A percentile compares a stretch with the other conserved stretches of the same genome.
Conservation (phyloP, 1,139 yeast species). For the Taphrina communis region DNA sequence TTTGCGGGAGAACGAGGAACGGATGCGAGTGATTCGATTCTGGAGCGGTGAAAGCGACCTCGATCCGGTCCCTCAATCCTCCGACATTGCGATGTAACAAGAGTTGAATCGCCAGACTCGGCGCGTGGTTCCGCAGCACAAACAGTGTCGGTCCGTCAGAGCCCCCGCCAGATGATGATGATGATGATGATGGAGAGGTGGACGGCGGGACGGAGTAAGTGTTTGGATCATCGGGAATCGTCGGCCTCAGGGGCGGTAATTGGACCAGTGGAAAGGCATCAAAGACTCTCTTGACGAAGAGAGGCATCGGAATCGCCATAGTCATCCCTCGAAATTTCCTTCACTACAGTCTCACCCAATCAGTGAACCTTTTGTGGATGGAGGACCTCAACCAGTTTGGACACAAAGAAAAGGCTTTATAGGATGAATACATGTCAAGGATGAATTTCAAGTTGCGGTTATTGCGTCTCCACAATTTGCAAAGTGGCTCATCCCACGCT, state of each 20-base stretch:
- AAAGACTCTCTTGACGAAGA: slow-evolving; percentile 28
- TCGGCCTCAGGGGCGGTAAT: slow-evolving; percentile 21
- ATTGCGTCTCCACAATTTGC: neutral
- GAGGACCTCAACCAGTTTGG: too few relatives aligned
- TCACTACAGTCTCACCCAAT: too few relatives aligned
- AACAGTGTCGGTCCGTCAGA: neutral
- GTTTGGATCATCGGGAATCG: neutral
- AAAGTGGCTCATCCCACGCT: slow-evolving; percentile 6
- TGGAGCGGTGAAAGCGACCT: neutral
- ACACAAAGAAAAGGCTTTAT: too few relatives aligned
- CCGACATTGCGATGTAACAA: neutral
- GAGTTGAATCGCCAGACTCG: neutral
- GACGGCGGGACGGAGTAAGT: neutral
- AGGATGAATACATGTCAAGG: too few relatives aligned
- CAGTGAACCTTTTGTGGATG: too few relatives aligned
- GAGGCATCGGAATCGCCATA: slow-evolving; percentile 12
- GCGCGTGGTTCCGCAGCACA: neutral
- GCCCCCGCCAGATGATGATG: too few relatives aligned
- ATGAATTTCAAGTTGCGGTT: too few relatives aligned
- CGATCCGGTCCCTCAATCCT: neutral
- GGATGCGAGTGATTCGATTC: neutral
- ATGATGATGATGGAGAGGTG: neutral
- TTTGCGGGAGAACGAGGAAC: neutral
- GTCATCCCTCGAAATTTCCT: too few relatives aligned
- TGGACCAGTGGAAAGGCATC: slow-evolving; percentile 23